Evolutionary conservation across 805 yeast species (phyloP).

Genomic region (Candida ascalaphidarum): DNA sequence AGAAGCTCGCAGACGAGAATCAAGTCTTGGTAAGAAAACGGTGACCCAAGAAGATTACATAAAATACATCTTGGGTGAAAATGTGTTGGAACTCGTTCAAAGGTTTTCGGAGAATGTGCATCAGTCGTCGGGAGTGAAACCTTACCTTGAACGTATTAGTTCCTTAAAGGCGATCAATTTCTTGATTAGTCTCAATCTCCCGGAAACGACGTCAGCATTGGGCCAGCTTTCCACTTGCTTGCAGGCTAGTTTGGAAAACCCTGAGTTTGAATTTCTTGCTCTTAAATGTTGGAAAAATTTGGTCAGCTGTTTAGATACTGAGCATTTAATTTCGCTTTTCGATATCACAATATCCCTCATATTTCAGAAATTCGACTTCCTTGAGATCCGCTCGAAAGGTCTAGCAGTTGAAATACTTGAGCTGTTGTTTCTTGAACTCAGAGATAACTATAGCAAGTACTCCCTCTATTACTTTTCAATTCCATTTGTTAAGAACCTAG

Average conservation of each 20-base stretch:
- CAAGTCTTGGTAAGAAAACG: slow-evolving; percentile 5
- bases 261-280: slow-evolving; percentile 51
- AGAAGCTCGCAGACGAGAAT: slow-evolving; percentile 9
- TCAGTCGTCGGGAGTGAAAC: slow-evolving; percentile 61
- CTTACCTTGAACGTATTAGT: slow-evolving; percentile 61
- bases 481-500: slow-evolving; percentile 24
- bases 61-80: slow-evolving; percentile 30
- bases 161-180: slow-evolving; percentile 70
- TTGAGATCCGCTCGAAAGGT: slow-evolving; percentile 39
- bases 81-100: slow-evolving; percentile 69
- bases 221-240: slow-evolving; percentile 85
- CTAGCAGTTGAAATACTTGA: slow-evolving; percentile 47
- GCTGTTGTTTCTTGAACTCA: slow-evolving; percentile 20
- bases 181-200: slow-evolving; percentile 48
- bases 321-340: slow-evolving; percentile 54
- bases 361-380: slow-evolving; percentile 54
- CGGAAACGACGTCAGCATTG: slow-evolving; percentile 45
- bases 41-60: slow-evolving; percentile 13
- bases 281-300: slow-evolving; percentile 63
- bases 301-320: slow-evolving; percentile 45
- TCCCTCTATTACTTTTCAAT: slow-evolving; percentile 47
- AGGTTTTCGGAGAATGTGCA: slow-evolving; percentile 73
- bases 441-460: slow-evolving; percentile 29
- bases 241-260: slow-evolving; percentile 65
- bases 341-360: slow-evolving; percentile 70